Evolutionary conservation across 257 asterid genomes (phyloP), one percentile per base, ranked within the genome.

Genomic region (Forsythia suspensa): DNA sequence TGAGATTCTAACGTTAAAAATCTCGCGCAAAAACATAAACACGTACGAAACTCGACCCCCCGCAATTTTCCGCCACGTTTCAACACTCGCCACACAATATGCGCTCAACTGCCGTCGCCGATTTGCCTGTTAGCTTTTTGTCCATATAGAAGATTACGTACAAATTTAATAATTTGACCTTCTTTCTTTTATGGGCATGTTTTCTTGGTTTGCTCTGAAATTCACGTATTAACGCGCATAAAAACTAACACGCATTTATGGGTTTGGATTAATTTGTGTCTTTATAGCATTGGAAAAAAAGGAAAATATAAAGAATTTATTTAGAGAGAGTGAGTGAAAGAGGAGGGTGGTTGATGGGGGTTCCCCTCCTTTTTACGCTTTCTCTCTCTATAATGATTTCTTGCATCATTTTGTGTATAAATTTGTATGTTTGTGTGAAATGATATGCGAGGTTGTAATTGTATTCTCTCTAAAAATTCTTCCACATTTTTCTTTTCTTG

Each of bases 301-400:
- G 24, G 66, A 24, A 48, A 74, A 68, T 43, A 44, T 29, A 29
- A 29, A 29, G 34, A 29, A 29, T 69, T 16, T 46, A 63, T 13
- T 61, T 73, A n/a, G 57, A 24, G 39, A 42, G 66, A 38, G 77
- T 16, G 67, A 20, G 77, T 10, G 78, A 24, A 44, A 9, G 59
- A 73, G 75, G 76, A 68, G 71, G 71, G 69, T 72, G 44, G 75
- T 66, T 82, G 84, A 79, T 39, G 77, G 87, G 80, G 52, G 74
- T 84, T 80, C 74, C 77, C 85, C 81, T 77, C 72, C 73, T 74
- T 75, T 76, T 77, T 83, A 72, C 87, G 79, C 74, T 82, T 75
- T 78, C 85, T 82, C 90, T 75, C 75, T 74, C 82, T 79, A 71
- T 72, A 73, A 69, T 61, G 76, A 18, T 43, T 29, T 21, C 66